Evolutionary conservation across 192 early-diverging fungal species (phyloP).

Genomic region (Coemansia sp.): DNA sequence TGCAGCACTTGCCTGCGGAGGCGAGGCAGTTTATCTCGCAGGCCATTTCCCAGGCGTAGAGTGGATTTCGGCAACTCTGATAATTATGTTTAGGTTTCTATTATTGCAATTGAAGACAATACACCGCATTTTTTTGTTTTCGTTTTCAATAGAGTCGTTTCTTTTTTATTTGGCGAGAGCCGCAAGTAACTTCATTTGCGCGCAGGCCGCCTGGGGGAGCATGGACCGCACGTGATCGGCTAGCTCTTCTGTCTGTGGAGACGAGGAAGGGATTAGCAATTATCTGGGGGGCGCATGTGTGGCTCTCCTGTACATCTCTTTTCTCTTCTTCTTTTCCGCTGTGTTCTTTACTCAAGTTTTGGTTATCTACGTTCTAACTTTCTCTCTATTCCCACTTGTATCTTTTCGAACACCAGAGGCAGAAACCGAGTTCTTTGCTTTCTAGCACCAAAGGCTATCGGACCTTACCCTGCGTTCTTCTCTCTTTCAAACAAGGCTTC

Average conservation of each 20-base stretch:
- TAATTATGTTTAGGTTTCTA: not conserved
- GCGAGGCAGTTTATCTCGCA: slow-evolving; percentile 22
- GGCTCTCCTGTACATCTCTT: not conserved
- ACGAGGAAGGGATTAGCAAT: not conserved
- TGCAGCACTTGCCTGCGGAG: slow-evolving; percentile 27
- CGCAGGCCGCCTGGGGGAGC: slow-evolving; percentile 2
- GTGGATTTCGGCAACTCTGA: not conserved
- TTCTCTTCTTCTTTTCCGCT: slow-evolving; percentile 2
- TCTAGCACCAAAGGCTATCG: not conserved
- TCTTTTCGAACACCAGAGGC: not conserved
- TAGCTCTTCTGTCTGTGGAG: slow-evolving; percentile 4
- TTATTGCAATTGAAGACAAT: not conserved
- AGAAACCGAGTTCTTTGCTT: not conserved
- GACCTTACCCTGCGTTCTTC: slow-evolving; percentile 1
- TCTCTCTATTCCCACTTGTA: not conserved
- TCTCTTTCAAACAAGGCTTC: not conserved
- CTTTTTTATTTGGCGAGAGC: not conserved
- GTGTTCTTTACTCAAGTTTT: slow-evolving; percentile 3
- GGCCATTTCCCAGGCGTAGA: slow-evolving; percentile 5
- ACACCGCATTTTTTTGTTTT: not conserved
- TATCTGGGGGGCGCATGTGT: not conserved
- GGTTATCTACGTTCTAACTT: not conserved
- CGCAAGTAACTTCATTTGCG: not conserved
- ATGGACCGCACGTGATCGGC: slow-evolving; percentile 5
- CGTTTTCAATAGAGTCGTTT: not conserved